Base-by-base conservation (phyloP, 371 early-diverging fungal species). In the Basidiobolus meristosporus region DNA sequence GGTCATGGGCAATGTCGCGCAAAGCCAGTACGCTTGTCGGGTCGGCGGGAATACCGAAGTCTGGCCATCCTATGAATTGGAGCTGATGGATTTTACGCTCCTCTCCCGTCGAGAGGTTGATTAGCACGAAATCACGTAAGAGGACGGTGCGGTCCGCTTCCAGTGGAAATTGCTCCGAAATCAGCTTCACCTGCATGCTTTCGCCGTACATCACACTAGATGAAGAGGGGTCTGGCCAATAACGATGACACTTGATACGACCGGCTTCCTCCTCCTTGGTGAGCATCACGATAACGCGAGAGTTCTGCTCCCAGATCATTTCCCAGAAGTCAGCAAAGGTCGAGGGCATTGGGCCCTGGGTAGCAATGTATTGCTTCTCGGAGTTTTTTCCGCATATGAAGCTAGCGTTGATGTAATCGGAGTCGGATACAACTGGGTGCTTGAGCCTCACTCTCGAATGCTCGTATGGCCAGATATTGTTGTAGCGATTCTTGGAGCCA, bases 61-160 rank as follows among this genome's bases (percentile, higher is more conserved):
- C 93, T 34, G 82, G 84, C 93, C 93, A 92, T n/a, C 69, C 84
- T 16, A 66, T 60, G 46, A 76, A 90, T 40, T 90, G 90, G 10
- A 90, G 48, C 43, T 84, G 85, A 11, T 75, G 66, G 3, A 85
- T 59, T 2, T 47, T 48, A 5, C 78, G 61, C 9, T 47, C 7
- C 36, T 50, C 63, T 1, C 31, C 39, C 15, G 0, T 31, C 35
- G 16, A 33, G 7, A 46, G 42, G 28, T 36, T 30, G 29, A 18
- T 32, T 40, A 20, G n/a, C 31, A 12, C 19, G 16, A 34, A n/a
- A 43, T 42, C 37, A 3, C 17, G 15, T 42, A 1, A 43, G 35
- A 7, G 39, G 35, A 17, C 29, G n/a, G n/a, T n/a, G n/a, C n/a
- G n/a, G n/a, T n/a, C n/a, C n/a, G n/a, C n/a, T n/a, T n/a, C n/a